Percentiles rank a stretch among this genome's conserved stretches.
Conservation (phyloP, 768 basidiomycete genomes). For the Podaxis carcinomalis region DNA sequence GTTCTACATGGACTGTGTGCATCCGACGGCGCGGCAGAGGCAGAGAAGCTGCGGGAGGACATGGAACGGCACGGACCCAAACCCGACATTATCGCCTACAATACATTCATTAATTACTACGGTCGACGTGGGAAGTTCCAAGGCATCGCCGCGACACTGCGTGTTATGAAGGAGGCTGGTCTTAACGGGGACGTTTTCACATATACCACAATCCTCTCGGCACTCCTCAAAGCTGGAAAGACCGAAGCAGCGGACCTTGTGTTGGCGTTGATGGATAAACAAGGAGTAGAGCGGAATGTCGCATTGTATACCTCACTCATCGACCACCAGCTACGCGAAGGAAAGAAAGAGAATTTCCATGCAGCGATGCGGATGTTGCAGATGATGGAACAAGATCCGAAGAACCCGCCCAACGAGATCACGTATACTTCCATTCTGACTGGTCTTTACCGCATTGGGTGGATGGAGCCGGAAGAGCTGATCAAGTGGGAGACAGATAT, state of each 20-base stretch:
- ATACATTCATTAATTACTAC: conserved; percentile 72
- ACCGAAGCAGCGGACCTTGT: conserved; percentile 63
- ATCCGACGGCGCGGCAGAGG: conserved; percentile 33
- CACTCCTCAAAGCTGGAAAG: conserved; percentile 64
- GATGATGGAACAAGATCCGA: conserved; percentile 64
- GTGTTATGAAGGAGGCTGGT: conserved; percentile 46
- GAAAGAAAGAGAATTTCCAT: conserved; percentile 46
- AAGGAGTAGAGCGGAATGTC: conserved; percentile 69
- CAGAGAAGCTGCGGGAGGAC: conserved; percentile 34
- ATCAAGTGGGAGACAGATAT: conserved; percentile 48
- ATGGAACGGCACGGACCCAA: conserved; percentile 50
- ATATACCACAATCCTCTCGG: conserved; percentile 81
- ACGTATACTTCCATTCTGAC: conserved; percentile 82
- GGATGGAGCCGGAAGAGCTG: conserved; percentile 40
- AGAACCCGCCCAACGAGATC: conserved; percentile 61
- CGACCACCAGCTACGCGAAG: conserved; percentile 60
- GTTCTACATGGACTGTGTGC: conserved; percentile 64
- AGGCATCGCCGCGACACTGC: conserved; percentile 52
- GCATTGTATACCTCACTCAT: conserved; percentile 81
- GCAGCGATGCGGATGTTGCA: conserved; percentile 67
- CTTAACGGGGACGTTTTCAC: conserved; percentile 78
- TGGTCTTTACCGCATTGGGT: conserved; percentile 60
- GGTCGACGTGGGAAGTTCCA: conserved; percentile 60
- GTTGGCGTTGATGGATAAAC: conserved; percentile 69
- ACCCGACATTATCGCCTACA: conserved; percentile 75